These are phyloP conservation scores for Yamadazyma akitaensis DNA, from an alignment of 805 yeast species.

Conservation along the genomic window DNA sequence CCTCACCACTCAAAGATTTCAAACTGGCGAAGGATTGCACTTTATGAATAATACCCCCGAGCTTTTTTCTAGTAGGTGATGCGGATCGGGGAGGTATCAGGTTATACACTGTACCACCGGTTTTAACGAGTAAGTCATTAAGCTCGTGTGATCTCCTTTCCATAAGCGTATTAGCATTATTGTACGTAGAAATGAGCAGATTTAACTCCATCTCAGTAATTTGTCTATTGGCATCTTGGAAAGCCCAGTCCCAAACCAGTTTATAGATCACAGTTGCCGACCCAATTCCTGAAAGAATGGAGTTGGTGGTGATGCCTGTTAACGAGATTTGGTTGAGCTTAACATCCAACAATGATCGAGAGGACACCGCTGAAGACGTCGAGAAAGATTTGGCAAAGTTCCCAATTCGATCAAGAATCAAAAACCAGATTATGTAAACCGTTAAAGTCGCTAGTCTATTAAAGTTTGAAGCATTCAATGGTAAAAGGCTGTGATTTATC, in stretches of 20 bases:
- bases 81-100: constrained; percentile 8
- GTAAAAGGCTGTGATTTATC: constrained; percentile 25
- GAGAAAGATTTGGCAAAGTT: constrained; percentile 7
- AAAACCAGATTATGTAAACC: constrained; percentile 29
- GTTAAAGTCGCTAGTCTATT: neutral
- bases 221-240: neutral
- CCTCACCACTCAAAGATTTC: constrained; percentile 15
- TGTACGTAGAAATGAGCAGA: constrained; percentile 34
- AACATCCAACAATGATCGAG: constrained; percentile 32
- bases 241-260: neutral
- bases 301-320: constrained; percentile 49
- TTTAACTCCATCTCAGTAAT: constrained; percentile 31
- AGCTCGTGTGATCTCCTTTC: constrained; percentile 32
- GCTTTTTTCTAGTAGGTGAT: constrained; percentile 14
- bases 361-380: neutral
- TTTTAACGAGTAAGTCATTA: constrained; percentile 14
- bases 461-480: constrained; percentile 10
- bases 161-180: constrained; percentile 37
- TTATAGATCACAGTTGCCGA: constrained; percentile 45
- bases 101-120: constrained; percentile 28
- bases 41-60: constrained; percentile 33
- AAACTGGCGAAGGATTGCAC: constrained; percentile 42
- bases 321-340: constrained; percentile 46
- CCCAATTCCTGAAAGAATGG: constrained; percentile 51
- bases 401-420: constrained; percentile 32